Conservation (phyloP, 2,329 filamentous ascomycete genomes). For the Helminthosporium solani region DNA sequence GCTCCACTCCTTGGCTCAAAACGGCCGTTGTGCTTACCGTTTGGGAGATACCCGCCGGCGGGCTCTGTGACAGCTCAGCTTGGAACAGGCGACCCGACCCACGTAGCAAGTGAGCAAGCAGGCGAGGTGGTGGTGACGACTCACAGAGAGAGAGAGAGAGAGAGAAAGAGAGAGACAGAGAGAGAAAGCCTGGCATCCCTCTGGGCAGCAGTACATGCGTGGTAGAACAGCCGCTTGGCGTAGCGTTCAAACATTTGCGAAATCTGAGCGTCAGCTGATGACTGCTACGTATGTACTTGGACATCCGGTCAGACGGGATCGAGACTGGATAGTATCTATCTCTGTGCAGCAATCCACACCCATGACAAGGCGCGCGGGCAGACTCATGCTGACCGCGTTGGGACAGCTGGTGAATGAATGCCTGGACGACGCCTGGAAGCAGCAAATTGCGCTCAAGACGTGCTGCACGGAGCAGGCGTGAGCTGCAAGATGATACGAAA, state of each 20-base stretch:
- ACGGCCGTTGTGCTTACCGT: slow-evolving; percentile 39
- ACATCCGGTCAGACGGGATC: slow-evolving; percentile 8
- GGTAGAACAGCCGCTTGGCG: too few relatives aligned
- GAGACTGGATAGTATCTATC: too few relatives aligned
- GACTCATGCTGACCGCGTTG: slow-evolving; percentile 26
- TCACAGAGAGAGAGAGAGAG: neutral
- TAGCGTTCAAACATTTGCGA: slow-evolving; percentile 8
- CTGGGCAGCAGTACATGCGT: too few relatives aligned
- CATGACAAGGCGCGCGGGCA: slow-evolving; percentile 11
- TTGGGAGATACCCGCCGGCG: slow-evolving; percentile 20
- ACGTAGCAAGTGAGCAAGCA: slow-evolving; percentile 4
- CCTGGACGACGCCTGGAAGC: slow-evolving; percentile 25
- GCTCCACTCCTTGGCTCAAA: slow-evolving; percentile 25
- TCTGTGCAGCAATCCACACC: neutral
- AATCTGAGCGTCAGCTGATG: slow-evolving; percentile 31
- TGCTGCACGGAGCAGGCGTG: slow-evolving; percentile 14
- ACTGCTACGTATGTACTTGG: slow-evolving; percentile 10
- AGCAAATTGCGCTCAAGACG: slow-evolving; percentile 33
- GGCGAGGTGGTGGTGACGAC: neutral
- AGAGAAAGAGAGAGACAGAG: too few relatives aligned
- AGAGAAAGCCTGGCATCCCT: too few relatives aligned
- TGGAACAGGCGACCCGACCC: slow-evolving; percentile 30
- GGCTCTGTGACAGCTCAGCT: slow-evolving; percentile 30
- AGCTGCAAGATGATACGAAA: slow-evolving; percentile 25
- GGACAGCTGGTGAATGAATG: slow-evolving; percentile 21